phyloP scores from a whole-genome alignment of 1,284 basidiomycete genomes.

The Cutaneotrichosporon sp. region DNA sequence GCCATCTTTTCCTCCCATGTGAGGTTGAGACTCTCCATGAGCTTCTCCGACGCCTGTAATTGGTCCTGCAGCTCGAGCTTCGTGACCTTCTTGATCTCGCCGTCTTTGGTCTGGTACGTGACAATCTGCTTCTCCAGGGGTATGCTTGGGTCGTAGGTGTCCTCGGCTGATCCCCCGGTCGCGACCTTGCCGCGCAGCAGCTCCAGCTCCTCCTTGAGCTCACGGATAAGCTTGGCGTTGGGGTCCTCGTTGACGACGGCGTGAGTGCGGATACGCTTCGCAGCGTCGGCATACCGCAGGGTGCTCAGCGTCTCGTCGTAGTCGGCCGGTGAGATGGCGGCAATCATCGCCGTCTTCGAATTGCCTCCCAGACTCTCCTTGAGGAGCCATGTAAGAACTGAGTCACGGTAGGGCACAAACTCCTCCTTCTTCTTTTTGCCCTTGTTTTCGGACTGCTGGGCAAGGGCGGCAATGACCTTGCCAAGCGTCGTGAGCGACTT shows the following conservation, averaged over 20 bases:
- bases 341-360: conserved; percentile 84
- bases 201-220: conserved; percentile 96
- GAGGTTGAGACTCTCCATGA: conserved; percentile 93
- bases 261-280: conserved; percentile 99
- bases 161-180: conserved; percentile 56
- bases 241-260: conserved; percentile 98
- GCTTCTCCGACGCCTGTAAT: conserved; percentile 71
- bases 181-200: conserved; percentile 35
- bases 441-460: conserved; percentile 58
- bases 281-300: conserved; percentile 85
- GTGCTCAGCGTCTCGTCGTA: too few species aligned
- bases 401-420: conserved; percentile 90
- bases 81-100: conserved; percentile 88
- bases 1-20: conserved; percentile 95
- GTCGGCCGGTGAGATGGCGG: conserved; percentile 93
- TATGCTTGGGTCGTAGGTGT: conserved; percentile 77
- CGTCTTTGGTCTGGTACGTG: conserved; percentile 87
- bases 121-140: conserved; percentile 95
- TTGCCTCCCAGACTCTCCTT: conserved; percentile 96
- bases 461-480: conserved; percentile 91
- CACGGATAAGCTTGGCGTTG: conserved; percentile 88
- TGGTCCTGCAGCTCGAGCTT: conserved; percentile 40
- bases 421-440: conserved; percentile 72
- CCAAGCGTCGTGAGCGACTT: conserved; percentile 95
- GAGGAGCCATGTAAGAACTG: conserved; percentile 91